These are phyloP conservation scores for Phytophthora boehmeriae DNA, from an alignment of 352 stramenopile genomes.

Conservation along the genomic window DNA sequence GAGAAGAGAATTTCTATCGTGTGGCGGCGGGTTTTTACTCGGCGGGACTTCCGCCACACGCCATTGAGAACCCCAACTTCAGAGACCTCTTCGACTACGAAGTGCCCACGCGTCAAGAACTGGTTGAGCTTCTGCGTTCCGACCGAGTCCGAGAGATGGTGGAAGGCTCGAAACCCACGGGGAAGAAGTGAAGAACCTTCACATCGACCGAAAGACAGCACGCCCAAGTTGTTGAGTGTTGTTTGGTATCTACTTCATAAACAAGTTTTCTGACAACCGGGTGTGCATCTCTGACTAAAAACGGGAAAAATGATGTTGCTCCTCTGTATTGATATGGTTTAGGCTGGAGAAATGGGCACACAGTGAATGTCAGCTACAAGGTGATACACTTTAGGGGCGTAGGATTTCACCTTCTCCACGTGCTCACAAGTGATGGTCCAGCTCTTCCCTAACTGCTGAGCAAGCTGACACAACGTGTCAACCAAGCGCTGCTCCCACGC, in stretches of 20 bases:
- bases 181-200: background rate
- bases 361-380: slow-evolving; percentile 87
- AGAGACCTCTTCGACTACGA: background rate
- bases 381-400: slow-evolving; percentile 91
- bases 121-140: background rate
- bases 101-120: background rate
- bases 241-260: no score
- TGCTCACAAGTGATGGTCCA: slow-evolving; percentile 87
- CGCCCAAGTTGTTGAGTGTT: no score
- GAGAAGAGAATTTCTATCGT: background rate
- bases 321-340: background rate
- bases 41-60: background rate
- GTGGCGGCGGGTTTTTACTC: background rate
- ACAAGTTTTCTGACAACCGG: no score
- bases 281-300: no score
- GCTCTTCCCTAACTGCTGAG: slow-evolving; percentile 44
- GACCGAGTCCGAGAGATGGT: background rate
- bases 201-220: no score
- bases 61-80: background rate
- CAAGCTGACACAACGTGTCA: slow-evolving; percentile 53
- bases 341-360: slow-evolving; percentile 19
- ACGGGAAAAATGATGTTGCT: background rate
- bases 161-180: background rate
- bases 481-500: slow-evolving; percentile 78
- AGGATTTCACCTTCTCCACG: slow-evolving; percentile 92